Conservation (phyloP, 202 grass and related monocot genomes). For the Dendrocalamus latiflorus region DNA sequence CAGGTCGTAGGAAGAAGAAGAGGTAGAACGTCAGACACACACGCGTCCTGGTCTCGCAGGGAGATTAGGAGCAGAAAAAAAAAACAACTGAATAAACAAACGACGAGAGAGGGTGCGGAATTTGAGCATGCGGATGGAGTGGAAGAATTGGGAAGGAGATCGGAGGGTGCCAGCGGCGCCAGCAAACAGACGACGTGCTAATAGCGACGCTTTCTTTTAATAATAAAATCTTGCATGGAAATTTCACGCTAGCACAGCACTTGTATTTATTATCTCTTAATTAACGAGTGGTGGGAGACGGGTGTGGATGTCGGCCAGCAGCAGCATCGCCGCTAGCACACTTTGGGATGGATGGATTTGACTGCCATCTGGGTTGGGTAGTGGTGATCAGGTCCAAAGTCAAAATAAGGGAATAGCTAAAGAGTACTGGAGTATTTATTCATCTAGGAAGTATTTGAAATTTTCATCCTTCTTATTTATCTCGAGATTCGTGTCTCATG, state of each 20-base stretch:
- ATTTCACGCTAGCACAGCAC: fast-evolving
- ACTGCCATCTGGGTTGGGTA: constrained; percentile 12
- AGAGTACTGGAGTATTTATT: too few relatives aligned
- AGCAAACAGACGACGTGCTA: neutral
- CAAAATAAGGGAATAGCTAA: neutral
- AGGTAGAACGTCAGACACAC: neutral
- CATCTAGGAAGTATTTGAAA: too few relatives aligned
- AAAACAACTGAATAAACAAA: constrained; percentile 3
- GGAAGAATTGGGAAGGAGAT: constrained; percentile 18
- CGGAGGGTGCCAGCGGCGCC: constrained; percentile 6
- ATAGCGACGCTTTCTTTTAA: neutral
- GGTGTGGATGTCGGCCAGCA: constrained; percentile 24
- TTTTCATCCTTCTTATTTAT: too few relatives aligned
- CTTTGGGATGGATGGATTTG: neutral
- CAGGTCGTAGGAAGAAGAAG: neutral
- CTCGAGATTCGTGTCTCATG: too few relatives aligned
- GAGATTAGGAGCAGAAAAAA: neutral
- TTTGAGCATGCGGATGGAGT: constrained; percentile 36
- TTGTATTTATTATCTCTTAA: neutral
- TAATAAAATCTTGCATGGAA: neutral
- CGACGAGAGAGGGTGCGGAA: neutral
- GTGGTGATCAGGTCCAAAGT: neutral
- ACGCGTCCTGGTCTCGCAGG: neutral
- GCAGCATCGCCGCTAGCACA: neutral
- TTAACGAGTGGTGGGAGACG: constrained; percentile 12